Conservation (phyloP, 139 green algal species). For the Haematococcus sp. region DNA sequence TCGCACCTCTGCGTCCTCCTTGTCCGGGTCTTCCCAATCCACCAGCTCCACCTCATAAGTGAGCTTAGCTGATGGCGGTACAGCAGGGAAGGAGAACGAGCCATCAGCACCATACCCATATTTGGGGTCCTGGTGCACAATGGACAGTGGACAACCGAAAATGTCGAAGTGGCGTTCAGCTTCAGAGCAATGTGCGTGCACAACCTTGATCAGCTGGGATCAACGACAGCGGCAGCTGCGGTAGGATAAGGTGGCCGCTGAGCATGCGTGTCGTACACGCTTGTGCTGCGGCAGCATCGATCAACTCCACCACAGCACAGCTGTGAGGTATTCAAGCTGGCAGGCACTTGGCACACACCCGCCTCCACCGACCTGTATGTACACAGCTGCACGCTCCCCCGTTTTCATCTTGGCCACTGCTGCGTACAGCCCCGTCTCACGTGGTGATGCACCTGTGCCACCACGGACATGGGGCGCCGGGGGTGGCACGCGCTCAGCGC, state of each 20-base stretch:
- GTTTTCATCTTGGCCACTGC: slow-evolving; percentile 62
- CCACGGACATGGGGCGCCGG: not conserved
- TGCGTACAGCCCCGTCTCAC: slow-evolving; percentile 57
- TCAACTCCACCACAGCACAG: not conserved
- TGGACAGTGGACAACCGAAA: no score
- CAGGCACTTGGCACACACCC: no score
- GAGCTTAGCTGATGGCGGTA: slow-evolving; percentile 63
- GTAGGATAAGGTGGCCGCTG: not conserved
- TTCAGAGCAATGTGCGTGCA: not conserved
- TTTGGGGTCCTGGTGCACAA: slow-evolving; percentile 15
- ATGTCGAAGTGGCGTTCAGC: no score
- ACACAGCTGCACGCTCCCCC: slow-evolving; percentile 57
- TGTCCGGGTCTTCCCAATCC: slow-evolving; percentile 54
- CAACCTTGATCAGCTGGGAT: not conserved
- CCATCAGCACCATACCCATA: slow-evolving; percentile 58
- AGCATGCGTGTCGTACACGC: no score
- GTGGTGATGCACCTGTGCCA: slow-evolving; percentile 40
- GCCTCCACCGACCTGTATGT: slow-evolving; percentile 27
- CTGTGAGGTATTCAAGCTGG: no score
- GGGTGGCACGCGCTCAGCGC: not conserved
- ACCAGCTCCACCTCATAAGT: slow-evolving; percentile 74
- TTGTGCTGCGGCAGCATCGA: not conserved
- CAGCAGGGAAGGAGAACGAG: slow-evolving; percentile 80
- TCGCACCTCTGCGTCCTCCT: slow-evolving; percentile 22
- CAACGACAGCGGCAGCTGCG: not conserved